phyloP scores from a whole-genome alignment of 2,329 filamentous ascomycete genomes.

The Coniosporium uncinatum region DNA sequence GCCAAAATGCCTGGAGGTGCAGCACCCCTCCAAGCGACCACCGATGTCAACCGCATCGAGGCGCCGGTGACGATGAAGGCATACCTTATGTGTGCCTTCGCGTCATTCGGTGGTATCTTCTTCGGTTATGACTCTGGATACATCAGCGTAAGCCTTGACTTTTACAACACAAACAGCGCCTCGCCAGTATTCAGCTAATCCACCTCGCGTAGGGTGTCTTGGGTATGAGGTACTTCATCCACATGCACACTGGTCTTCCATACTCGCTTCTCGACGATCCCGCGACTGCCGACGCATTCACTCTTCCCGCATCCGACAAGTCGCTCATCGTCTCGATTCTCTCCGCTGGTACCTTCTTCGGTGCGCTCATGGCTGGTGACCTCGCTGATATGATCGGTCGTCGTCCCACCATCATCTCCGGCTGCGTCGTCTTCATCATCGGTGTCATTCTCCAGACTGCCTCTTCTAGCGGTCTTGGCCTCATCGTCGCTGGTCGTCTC shows the following conservation, averaged over 20 bases:
- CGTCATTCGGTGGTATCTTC: slow-evolving; percentile 56
- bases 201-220: slow-evolving; percentile 1
- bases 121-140: slow-evolving; percentile 78
- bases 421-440: slow-evolving; percentile 61
- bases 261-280: slow-evolving; percentile 62
- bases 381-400: slow-evolving; percentile 71
- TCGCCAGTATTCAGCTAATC: too few relatives aligned
- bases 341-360: slow-evolving; percentile 73
- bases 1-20: not conserved
- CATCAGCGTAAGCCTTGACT: slow-evolving; percentile 52
- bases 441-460: slow-evolving; percentile 54
- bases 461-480: slow-evolving; percentile 46
- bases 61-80: slow-evolving; percentile 40
- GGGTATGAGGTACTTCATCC: slow-evolving; percentile 20
- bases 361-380: slow-evolving; percentile 62
- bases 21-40: slow-evolving; percentile 24
- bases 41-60: slow-evolving; percentile 47
- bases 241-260: slow-evolving; percentile 8
- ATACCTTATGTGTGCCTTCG: slow-evolving; percentile 38
- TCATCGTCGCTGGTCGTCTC: slow-evolving; percentile 64
- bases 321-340: slow-evolving; percentile 70
- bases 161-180: too few relatives aligned
- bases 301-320: slow-evolving; percentile 25
- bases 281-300: slow-evolving; percentile 55
- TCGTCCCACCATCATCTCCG: slow-evolving; percentile 64